Base-by-base conservation (phyloP, 805 yeast species). In the Tetrapisispora fleetii region DNA sequence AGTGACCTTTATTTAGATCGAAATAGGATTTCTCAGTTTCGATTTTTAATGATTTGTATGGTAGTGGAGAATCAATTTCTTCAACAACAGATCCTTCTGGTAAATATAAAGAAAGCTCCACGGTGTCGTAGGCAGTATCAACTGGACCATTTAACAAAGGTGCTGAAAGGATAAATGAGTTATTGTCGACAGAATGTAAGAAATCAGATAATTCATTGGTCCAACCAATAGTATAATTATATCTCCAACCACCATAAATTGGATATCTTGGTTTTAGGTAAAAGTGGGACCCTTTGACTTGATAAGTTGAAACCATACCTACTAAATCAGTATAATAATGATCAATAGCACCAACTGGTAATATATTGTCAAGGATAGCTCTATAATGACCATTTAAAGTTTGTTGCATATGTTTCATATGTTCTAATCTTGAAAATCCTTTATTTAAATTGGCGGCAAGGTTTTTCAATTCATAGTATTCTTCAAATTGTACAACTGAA, bases 151-250 rank as follows among this genome's bases (percentile, higher is more conserved):
- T 80, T 36, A 93, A 58, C 21, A 89, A 58, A 16, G 96, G 95
- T 30, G 90, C 77, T 46, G 72, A 75, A 32, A 85, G 68, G 13
- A 84, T 61, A 61, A 78, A 86, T 14, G 71, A 65, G 50, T 77
- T 68, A 11, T 70, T 69, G 19, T 55, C 58, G 27, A 55, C 51
- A 38, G 64, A 58, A 56, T 68, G 79, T 46, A 85, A 71, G 55
- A 75, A 81, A 41, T 77, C 68, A 16, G 69, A 59, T 39, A 90
- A 67, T 19, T 73, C 69, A 54, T 79, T 77, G 45, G 82, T 78
- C 96, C 96, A 93, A n/a, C 98, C 98, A 56, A 91, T 67, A 21
- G 98, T 93, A 73, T 87, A 93, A 68, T 91, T 88, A 68, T 88
- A 91, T 59, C 81, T 76, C 99, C 99, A 93, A 40, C 90, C 95